phyloP scores from a whole-genome alignment of 1,284 basidiomycete species.

The Cerrena zonata region DNA sequence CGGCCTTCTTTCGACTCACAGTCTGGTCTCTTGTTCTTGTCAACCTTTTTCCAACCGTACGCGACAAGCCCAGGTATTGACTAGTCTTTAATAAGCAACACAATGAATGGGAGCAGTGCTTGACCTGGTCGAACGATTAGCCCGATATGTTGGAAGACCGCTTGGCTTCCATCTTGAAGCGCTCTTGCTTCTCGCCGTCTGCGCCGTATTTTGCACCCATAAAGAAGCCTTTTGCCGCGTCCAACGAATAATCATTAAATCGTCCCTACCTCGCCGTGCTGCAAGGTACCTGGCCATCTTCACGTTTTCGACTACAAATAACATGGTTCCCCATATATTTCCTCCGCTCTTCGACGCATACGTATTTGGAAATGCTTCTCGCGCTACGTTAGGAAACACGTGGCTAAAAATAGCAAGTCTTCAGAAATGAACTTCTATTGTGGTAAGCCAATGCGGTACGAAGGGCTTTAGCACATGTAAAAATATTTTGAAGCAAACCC shows the following conservation, averaged over 20 bases:
- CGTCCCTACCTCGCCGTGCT: too few relatives aligned
- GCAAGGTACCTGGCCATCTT: too few relatives aligned
- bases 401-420: not conserved
- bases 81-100: too few relatives aligned
- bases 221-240: too few relatives aligned
- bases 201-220: not conserved
- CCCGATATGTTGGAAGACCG: not conserved
- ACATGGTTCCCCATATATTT: too few relatives aligned
- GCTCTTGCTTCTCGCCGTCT: not conserved
- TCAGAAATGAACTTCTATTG: not conserved
- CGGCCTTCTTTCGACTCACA: not conserved
- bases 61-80: not conserved
- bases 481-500: not conserved
- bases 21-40: not conserved
- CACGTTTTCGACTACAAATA: too few relatives aligned
- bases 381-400: not conserved
- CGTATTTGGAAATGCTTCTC: not conserved
- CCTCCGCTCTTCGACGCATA: too few relatives aligned
- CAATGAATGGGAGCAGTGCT: too few relatives aligned
- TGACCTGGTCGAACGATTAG: not conserved
- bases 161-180: not conserved
- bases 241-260: too few relatives aligned
- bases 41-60: not conserved
- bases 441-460: not conserved
- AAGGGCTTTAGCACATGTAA: not conserved